Percentiles rank a stretch among this genome's conserved stretches.
phyloP scores from a whole-genome alignment of 164 flowering plant genomes.

The Liriodendron chinense region DNA sequence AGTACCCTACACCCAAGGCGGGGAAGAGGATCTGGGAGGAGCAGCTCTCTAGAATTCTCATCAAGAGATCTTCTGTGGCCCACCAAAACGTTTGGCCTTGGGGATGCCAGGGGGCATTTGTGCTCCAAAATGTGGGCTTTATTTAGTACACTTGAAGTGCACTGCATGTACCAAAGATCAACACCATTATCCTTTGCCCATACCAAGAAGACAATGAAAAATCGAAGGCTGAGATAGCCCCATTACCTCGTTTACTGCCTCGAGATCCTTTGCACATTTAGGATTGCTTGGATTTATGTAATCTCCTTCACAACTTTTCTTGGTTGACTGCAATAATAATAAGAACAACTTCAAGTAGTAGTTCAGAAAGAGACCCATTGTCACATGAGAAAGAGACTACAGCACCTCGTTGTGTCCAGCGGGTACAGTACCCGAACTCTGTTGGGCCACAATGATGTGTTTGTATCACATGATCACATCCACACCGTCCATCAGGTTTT shows the following conservation, averaged over 20 bases:
- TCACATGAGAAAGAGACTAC: too few species aligned
- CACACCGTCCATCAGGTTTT: too few species aligned
- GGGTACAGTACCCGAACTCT: too few species aligned
- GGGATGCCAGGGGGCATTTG: conserved; percentile 17
- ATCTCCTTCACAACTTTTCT: background rate
- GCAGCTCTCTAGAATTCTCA: background rate
- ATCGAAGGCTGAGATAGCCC: background rate
- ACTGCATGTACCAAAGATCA: conserved; percentile 12
- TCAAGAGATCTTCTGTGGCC: conserved; percentile 6
- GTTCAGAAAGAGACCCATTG: too few species aligned
- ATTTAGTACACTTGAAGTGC: background rate
- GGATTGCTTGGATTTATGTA: background rate
- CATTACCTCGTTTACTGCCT: background rate
- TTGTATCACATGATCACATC: too few species aligned
- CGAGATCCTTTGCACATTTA: background rate
- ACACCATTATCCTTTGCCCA: too few species aligned
- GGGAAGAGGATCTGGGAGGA: background rate
- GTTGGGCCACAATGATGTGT: too few species aligned
- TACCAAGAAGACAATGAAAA: background rate
- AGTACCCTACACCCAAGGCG: background rate
- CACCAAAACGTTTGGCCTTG: background rate
- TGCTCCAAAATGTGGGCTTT: conserved; percentile 24
- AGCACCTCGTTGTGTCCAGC: too few species aligned
- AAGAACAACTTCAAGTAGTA: background rate
- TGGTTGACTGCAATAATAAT: background rate